Conservation (phyloP, 2,329 filamentous ascomycete genomes). For the Epichloe sibirici region DNA sequence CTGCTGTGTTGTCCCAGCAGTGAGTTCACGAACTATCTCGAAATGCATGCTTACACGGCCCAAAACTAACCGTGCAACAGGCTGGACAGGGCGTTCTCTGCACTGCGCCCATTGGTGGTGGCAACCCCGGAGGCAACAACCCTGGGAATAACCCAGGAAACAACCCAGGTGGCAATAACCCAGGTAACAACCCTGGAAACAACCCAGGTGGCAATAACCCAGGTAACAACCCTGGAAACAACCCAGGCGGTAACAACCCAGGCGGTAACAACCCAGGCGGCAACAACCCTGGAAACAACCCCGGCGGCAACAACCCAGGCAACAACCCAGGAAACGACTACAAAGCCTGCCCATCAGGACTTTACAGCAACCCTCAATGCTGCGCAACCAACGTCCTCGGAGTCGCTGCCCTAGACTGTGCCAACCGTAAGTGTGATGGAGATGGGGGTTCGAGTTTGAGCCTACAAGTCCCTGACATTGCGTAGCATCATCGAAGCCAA, state of each 20-base stretch:
- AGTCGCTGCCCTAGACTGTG: slow-evolving; percentile 34
- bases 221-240: background rate
- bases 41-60: no score
- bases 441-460: background rate
- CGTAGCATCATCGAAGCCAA: background rate
- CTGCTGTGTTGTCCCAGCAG: slow-evolving; percentile 1
- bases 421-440: slow-evolving; percentile 3
- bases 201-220: background rate
- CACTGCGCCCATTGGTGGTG: background rate
- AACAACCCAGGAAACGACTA: slow-evolving; percentile 4
- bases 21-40: background rate
- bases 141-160: background rate
- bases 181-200: background rate
- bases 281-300: background rate
- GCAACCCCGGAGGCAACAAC: background rate
- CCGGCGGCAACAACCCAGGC: slow-evolving; percentile 3
- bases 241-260: background rate
- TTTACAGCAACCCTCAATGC: slow-evolving; percentile 26
- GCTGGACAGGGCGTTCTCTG: no score
- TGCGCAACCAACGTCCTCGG: slow-evolving; percentile 36
- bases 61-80: no score
- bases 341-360: slow-evolving; percentile 9
- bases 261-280: background rate
- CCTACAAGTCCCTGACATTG: background rate
- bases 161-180: background rate